These are phyloP conservation scores for Flaveria sonorensis DNA, from an alignment of 129 eudicot genomes.

Conservation along the genomic window DNA sequence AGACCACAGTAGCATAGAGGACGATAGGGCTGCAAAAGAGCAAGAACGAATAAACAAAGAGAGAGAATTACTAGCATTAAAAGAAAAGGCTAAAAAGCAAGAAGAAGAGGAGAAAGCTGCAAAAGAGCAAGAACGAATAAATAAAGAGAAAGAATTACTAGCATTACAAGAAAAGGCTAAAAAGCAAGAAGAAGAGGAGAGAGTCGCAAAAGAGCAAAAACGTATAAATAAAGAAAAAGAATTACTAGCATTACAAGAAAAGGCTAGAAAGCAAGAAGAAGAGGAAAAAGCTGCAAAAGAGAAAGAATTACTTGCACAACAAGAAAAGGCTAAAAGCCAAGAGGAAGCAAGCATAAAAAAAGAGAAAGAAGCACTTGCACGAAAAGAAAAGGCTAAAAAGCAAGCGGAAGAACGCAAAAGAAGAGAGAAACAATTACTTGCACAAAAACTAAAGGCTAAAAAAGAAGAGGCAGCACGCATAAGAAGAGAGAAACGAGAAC, in stretches of 20 bases:
- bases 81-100: conserved; percentile 20
- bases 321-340: conserved; percentile 21
- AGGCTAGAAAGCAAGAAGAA: conserved; percentile 34
- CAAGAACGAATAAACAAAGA: conserved; percentile 25
- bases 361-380: conserved; percentile 5
- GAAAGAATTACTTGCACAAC: conserved; percentile 12
- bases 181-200: conserved; percentile 1
- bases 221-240: conserved; percentile 20
- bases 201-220: conserved; percentile 26
- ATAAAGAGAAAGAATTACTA: conserved; percentile 15
- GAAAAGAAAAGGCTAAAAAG: conserved; percentile 15
- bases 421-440: conserved; percentile 25
- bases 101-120: conserved; percentile 13
- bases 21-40: conserved; percentile 19
- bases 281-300: conserved; percentile 11
- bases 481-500: conserved; percentile 18
- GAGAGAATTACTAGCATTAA: conserved; percentile 11
- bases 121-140: conserved; percentile 30
- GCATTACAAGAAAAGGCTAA: conserved; percentile 23
- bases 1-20: neutral
- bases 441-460: neutral
- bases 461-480: neutral
- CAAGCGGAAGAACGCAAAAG: conserved; percentile 20
- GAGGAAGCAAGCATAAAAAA: neutral
- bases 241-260: conserved; percentile 19